Percentiles rank a stretch among this genome's conserved stretches.
phyloP scores from a whole-genome alignment of 345 rosid genomes.

The Limnanthes douglasii region DNA sequence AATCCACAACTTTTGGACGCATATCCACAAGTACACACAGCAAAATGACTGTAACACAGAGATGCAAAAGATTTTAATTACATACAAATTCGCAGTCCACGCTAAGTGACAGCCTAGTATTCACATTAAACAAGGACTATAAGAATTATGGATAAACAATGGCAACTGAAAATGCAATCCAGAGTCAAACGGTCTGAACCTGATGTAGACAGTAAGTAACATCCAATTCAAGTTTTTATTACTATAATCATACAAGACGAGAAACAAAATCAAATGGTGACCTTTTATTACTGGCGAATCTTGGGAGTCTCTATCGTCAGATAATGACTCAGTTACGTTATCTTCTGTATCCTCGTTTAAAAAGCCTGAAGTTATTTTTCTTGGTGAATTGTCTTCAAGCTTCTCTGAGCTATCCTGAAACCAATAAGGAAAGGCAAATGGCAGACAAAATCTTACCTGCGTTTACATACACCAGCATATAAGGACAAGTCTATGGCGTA shows the following conservation, averaged over 20 bases:
- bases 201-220: too few relatives aligned
- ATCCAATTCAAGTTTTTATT: too few relatives aligned
- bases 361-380: conserved; percentile 14
- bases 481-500: conserved; percentile 9
- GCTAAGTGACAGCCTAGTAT: too few relatives aligned
- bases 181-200: too few relatives aligned
- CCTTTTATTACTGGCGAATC: conserved; percentile 23
- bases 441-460: conserved; percentile 8
- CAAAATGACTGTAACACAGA: not conserved
- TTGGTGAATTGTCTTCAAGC: conserved; percentile 20
- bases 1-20: not conserved
- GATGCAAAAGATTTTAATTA: too few relatives aligned
- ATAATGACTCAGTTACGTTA: conserved; percentile 23
- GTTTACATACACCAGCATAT: conserved; percentile 3
- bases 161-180: too few relatives aligned
- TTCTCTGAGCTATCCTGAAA: conserved; percentile 37
- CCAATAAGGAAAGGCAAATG: conserved; percentile 30
- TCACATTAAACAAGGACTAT: too few relatives aligned
- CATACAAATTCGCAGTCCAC: too few relatives aligned
- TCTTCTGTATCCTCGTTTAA: conserved; percentile 20
- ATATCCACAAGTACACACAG: not conserved
- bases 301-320: conserved; percentile 34
- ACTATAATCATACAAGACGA: not conserved
- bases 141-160: too few relatives aligned
- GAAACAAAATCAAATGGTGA: conserved; percentile 2